These are phyloP conservation scores for Cercospora brassicicola DNA, from an alignment of 2,329 filamentous ascomycete species.

Conservation along the genomic window DNA sequence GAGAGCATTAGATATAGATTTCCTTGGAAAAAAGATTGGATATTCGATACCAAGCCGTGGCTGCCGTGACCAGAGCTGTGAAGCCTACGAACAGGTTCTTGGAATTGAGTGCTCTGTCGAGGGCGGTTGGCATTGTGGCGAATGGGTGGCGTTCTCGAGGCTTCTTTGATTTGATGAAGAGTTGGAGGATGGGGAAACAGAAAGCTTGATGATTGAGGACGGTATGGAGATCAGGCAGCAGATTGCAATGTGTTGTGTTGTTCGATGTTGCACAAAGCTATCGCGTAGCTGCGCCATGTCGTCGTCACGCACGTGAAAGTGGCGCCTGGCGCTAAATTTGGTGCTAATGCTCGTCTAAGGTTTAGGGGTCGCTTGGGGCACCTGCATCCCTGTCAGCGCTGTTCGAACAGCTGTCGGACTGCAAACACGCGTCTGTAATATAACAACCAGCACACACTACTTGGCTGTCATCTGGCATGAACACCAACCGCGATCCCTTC, in stretches of 20 bases:
- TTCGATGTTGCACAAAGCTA: neutral
- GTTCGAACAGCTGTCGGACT: conserved; percentile 3
- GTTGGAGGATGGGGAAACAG: too few species aligned
- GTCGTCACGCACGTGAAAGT: conserved; percentile 10
- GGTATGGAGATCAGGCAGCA: neutral
- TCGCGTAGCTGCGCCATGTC: neutral
- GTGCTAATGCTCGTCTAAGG: neutral
- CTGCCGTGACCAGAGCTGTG: conserved; percentile 76
- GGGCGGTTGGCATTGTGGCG: conserved; percentile 50
- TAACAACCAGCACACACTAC: neutral
- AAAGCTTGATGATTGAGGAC: neutral
- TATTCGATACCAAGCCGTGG: conserved; percentile 63
- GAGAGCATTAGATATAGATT: too few species aligned
- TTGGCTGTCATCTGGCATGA: conserved; percentile 38
- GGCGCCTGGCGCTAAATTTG: neutral
- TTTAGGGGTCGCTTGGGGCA: neutral
- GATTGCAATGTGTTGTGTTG: neutral
- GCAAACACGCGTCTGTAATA: neutral
- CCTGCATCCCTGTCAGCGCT: neutral
- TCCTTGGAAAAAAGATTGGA: too few species aligned
- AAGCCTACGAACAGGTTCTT: conserved; percentile 62
- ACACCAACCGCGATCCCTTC: conserved; percentile 49
- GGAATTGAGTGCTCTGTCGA: conserved; percentile 50
- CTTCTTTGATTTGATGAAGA: neutral
- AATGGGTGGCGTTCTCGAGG: neutral